These are phyloP conservation scores for Kuraishia borneana DNA, from an alignment of 805 yeast genomes.

Conservation along the genomic window DNA sequence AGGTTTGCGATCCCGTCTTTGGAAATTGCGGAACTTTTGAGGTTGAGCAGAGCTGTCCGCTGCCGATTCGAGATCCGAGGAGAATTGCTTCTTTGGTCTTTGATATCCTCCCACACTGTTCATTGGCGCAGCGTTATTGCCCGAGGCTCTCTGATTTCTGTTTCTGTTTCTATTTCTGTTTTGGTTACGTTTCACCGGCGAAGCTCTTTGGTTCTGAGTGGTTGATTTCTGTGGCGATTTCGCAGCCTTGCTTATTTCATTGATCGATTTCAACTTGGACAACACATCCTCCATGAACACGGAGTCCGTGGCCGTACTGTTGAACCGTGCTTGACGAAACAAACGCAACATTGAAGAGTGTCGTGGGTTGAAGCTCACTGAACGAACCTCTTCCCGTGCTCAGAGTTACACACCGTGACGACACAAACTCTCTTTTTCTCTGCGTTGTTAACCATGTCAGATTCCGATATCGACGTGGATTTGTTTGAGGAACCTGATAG, in stretches of 20 bases:
- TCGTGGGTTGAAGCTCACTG: too few species aligned
- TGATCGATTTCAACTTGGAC: background rate
- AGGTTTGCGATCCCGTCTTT: background rate
- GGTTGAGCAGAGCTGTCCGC: background rate
- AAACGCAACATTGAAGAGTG: too few species aligned
- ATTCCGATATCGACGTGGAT: conserved; percentile 21
- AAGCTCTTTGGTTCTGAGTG: background rate
- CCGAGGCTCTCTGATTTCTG: background rate
- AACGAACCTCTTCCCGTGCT: too few species aligned
- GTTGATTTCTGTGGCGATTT: background rate
- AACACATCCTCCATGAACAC: background rate
- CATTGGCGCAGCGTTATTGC: background rate
- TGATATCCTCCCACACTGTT: background rate
- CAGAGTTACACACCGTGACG: too few species aligned
- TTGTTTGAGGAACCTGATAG: conserved; percentile 76
- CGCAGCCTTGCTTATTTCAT: background rate
- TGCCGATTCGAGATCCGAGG: background rate
- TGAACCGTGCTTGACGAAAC: background rate
- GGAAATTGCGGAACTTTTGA: background rate
- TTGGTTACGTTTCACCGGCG: background rate
- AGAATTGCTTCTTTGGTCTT: background rate
- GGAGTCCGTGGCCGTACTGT: background rate
- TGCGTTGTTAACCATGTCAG: background rate
- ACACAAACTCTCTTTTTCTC: too few species aligned
- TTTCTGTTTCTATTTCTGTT: background rate